phyloP scores from a whole-genome alignment of 495 filamentous ascomycete genomes.

The Xylaria palmicola region DNA sequence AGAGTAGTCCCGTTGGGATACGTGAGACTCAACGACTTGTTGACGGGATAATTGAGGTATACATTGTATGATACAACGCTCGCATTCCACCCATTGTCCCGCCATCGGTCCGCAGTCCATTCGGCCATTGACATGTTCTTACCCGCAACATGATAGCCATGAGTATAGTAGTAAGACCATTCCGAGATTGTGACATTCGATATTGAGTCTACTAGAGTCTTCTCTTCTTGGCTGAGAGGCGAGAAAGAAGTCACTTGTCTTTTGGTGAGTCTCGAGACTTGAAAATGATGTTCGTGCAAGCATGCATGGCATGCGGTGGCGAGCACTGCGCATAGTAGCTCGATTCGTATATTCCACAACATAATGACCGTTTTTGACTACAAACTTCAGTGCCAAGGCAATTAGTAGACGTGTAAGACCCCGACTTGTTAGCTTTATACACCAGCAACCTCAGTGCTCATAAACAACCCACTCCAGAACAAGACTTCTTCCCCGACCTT shows the following conservation, averaged over 20 bases:
- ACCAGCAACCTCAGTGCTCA: not conserved
- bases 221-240: slow-evolving; percentile 25
- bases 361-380: not conserved
- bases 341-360: slow-evolving; percentile 4
- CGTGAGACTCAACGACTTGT: slow-evolving; percentile 65
- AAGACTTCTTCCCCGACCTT: not conserved
- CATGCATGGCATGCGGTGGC: slow-evolving; percentile 17
- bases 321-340: slow-evolving; percentile 5
- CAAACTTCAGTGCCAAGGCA: not conserved
- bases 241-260: slow-evolving; percentile 25
- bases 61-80: slow-evolving; percentile 73
- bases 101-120: slow-evolving; percentile 79
- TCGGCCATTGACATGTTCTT: slow-evolving; percentile 49
- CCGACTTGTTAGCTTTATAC: not conserved
- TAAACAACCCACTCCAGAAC: not conserved
- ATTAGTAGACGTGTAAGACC: not conserved
- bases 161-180: slow-evolving; percentile 39
- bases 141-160: slow-evolving; percentile 39
- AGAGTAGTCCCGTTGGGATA: slow-evolving; percentile 57
- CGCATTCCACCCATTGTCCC: slow-evolving; percentile 69
- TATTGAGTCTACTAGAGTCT: slow-evolving; percentile 25
- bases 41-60: slow-evolving; percentile 79
- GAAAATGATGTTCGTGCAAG: slow-evolving; percentile 16
- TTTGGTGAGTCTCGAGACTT: not conserved
- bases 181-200: slow-evolving; percentile 30